Evolutionary conservation across 495 filamentous ascomycete genomes (phyloP).

Genomic region (Lasiosphaeria miniovina): DNA sequence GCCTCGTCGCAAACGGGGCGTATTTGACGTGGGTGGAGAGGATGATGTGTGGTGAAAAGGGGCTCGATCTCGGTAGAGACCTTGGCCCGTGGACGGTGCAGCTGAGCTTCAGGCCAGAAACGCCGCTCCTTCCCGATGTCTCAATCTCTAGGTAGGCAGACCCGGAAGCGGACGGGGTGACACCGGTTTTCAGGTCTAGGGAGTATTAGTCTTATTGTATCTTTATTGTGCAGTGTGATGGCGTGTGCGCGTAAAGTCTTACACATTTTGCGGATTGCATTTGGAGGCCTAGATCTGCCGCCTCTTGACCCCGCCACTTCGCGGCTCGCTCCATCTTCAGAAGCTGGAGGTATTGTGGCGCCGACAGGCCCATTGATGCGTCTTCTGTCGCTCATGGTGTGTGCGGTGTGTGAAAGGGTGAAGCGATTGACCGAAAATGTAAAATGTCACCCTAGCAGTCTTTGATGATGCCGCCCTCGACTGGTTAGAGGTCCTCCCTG

Average conservation of each 20-base stretch:
- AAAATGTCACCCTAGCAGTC: too few relatives aligned
- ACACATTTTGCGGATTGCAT: slow-evolving; percentile 81
- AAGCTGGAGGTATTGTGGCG: slow-evolving; percentile 73
- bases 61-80: slow-evolving; percentile 81
- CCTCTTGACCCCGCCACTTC: slow-evolving; percentile 46
- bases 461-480: not conserved
- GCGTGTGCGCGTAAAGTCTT: slow-evolving; percentile 31
- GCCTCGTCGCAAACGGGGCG: slow-evolving; percentile 83
- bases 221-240: not conserved
- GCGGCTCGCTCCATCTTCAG: slow-evolving; percentile 43
- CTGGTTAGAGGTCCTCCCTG: too few relatives aligned
- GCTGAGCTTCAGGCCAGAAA: slow-evolving; percentile 75
- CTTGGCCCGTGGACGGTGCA: slow-evolving; percentile 92
- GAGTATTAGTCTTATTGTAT: slow-evolving; percentile 15
- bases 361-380: slow-evolving; percentile 84
- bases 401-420: not conserved
- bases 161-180: slow-evolving; percentile 89
- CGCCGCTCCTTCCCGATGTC: slow-evolving; percentile 47
- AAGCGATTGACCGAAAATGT: not conserved
- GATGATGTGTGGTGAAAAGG: slow-evolving; percentile 86
- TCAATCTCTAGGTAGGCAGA: slow-evolving; percentile 92
- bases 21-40: slow-evolving; percentile 93
- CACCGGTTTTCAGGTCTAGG: slow-evolving; percentile 82
- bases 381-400: slow-evolving; percentile 75
- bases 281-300: slow-evolving; percentile 40